Base-by-base conservation (phyloP, 1,139 yeast genomes). In the Suhomyces terraborum region DNA sequence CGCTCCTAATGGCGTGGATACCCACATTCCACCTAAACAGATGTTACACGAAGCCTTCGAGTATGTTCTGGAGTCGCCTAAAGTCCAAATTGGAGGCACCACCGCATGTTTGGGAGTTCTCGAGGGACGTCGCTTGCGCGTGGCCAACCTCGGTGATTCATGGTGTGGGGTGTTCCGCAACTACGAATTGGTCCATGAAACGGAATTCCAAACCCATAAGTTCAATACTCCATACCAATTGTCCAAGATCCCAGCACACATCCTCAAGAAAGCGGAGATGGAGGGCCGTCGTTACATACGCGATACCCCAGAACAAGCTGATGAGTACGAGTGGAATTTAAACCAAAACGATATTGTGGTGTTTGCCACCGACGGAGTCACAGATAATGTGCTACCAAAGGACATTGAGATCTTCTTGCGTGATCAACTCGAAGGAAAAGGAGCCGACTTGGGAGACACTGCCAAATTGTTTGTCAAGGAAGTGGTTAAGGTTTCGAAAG, bases 221-320 rank as follows among this genome's bases (percentile, higher is more conserved):
- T 91, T 91, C 68, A 91, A 91, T 58, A 89, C 96, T 1, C 97
- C 97, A 1, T 88, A 75, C 56, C 98, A 93, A 62, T 71, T 93
- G 51, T 86, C 96, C 1, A 82, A 91, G 42, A 84, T 91, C 28
- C 98, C 98, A 0, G 62, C 69, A 8, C 75, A 76, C 19, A 69
- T 87, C 32, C 58, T 75, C 32, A 69, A 73, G 43, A 75, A 75
- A 49, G 88, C 88, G 6, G 76, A 72, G 44, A 59, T 66, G 35
- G 75, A 71, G 46, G 82, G 86, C 9, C 71, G 83, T 44, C 69
- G 82, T 46, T 81, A 82, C 54, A 79, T 86, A 35, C 77, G 78
- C 47, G 80, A 78, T 52, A 56, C 65, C 12, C 83, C 84, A 0
- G 58, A 55, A 33, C 81, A 78, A 55, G 76, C 80, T 0, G 82